A percentile compares a stretch with the other conserved stretches of the same genome.
phyloP scores from a whole-genome alignment of 2,329 filamentous ascomycete genomes.

The Fusarium euwallaceae region DNA sequence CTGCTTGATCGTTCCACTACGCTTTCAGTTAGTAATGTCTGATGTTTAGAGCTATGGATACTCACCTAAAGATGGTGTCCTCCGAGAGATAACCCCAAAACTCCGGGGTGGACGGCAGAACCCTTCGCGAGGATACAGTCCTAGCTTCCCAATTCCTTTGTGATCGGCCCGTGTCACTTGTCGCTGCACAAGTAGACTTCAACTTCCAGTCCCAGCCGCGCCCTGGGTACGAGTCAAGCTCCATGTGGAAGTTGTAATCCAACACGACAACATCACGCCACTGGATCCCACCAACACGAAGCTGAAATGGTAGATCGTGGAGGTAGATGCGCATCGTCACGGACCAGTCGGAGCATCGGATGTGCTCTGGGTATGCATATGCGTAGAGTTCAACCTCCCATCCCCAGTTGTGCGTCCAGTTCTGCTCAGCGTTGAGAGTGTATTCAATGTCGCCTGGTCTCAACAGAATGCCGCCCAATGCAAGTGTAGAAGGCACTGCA shows the following conservation, averaged over 20 bases:
- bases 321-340: background rate
- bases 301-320: background rate
- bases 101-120: background rate
- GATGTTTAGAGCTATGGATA: background rate
- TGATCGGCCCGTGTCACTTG: background rate
- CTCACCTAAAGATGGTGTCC: background rate
- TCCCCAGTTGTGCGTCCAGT: background rate
- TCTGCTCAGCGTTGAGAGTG: background rate
- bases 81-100: background rate
- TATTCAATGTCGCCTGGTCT: background rate
- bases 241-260: background rate
- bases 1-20: background rate
- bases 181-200: background rate
- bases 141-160: background rate
- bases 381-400: background rate
- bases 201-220: background rate
- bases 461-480: background rate
- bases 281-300: background rate
- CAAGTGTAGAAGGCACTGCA: background rate
- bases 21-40: background rate
- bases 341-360: background rate
- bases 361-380: background rate
- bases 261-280: background rate
- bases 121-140: background rate
- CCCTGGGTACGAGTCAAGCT: background rate